Evolutionary conservation across 2,329 filamentous ascomycete species (phyloP), one percentile per base, ranked within the genome.

Genomic region (Neofusicoccum parvum): DNA sequence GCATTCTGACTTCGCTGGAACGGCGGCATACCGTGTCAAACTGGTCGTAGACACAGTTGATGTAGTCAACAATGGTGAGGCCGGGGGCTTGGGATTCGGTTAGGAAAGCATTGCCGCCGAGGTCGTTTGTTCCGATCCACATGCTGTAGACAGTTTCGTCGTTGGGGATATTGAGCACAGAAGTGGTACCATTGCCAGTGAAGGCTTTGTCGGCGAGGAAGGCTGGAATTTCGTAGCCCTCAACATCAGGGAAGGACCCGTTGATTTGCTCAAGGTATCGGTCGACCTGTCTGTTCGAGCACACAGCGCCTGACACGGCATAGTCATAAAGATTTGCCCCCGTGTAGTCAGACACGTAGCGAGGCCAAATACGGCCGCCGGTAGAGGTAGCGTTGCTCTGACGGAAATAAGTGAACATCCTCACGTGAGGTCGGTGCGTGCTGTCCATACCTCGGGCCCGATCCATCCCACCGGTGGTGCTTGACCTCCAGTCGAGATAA

Each of bases 71-170:
- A 5, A 93, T 82, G 1, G 85, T 88, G 27, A 86, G 87, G 12
- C 83, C 85, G 0, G 79, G 70, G 4, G 83, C 76, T 73, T 92
- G 88, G 27, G 81, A 82, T 72, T 92, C 89, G 4, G 84, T 87
- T 37, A 94, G 75, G 72, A 93, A 90, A 9, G 85, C 89, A 60
- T 82, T 77, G 65, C 81, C 82, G 23, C 91, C 90, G 10, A 94
- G 80, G 72, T 95, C 91, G 73, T 94, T 94, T 27, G 90, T 93
- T 3, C 91, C 91, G 70, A 94, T 92, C 90, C 90, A 94, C 59
- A 94, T 84, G 1, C 87, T 83, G 72, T 92, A 94, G 2, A 92
- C 87, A 0, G 90, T 92, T 68, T 88, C 87, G 36, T 85, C 77
- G 1, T 83, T 70, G 2, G 80, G 82, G 51, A 80, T 78, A 39